Evolutionary conservation across 179 eudicot species (phyloP), one percentile per base, ranked within the genome.

Genomic region (Carnegiea gigantea): DNA sequence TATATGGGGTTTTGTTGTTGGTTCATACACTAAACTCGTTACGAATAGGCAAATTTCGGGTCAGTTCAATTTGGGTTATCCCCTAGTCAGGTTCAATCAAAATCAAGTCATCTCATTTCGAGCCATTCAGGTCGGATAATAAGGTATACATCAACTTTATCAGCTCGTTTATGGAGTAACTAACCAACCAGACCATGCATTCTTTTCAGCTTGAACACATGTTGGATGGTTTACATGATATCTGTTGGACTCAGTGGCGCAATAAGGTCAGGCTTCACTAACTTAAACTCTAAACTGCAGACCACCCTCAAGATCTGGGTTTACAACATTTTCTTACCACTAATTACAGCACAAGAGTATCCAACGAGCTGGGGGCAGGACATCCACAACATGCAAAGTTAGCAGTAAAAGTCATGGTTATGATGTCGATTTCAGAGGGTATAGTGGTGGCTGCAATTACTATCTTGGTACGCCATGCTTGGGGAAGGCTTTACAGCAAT

Each of bases 361-460:
- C 97, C 33, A 93, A 91, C 74, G 97, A 93, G 83, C 77, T 93
- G 78, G 97, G 97, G 1, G 94, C 97, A 43, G 93, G 90, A 21
- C 77, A 78, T 23, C 88, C 97, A 38, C 38, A 81, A 70, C 87
- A 90, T 17, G 95, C 95, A 10, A 90, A 88, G 59, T 71, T 88
- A 78, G 92, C 95, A 2, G 44, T 90, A 26, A 49, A 54, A 48
- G 92, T 88, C 49, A 89, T 88, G 89, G 89, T 85, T 1, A 67
- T 80, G 4, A 81, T 89, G n/a, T 90, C 97, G 2, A 36, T 89
- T 28, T 54, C 77, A 4, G 90, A 85, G 85, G 94, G 94, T 24
- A 26, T 76, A 62, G 80, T 88, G n/a, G 85, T 92, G 43, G 92
- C 82, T 26, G 51, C 82, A 26, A 70, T 75, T 8, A 90, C 94